Base-by-base conservation (phyloP, 2,329 filamentous ascomycete species). In the Calonectria naviculata region DNA sequence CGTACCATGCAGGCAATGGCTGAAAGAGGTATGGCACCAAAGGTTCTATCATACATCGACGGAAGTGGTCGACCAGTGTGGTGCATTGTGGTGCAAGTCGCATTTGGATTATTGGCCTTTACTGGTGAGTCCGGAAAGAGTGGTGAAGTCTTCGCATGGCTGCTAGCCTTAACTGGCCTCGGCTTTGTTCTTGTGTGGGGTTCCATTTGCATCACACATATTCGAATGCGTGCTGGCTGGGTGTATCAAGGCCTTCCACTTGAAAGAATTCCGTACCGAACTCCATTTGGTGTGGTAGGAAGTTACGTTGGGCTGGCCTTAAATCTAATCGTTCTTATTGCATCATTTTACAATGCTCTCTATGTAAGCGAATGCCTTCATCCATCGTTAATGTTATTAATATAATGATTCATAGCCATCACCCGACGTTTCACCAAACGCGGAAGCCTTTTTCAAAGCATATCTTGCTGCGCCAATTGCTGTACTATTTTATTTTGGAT, bases 201-300 rank as follows among this genome's bases (percentile, higher is more conserved):
- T 31, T 89, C 87, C 65, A 91, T 93, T 75, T 91, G 89, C 79
- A 80, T 91, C n/a, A 54, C 66, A 1, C 90, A 92, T 77, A 91
- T 92, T 78, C 89, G 90, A 36, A 92, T 92, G 87, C 89, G 91
- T 42, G 75, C 79, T 17, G 91, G 89, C 0, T 92, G 90, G 90
- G 9, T 21, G 12, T 78, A 84, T 8, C 89, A 91, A 72, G 93
- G 93, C 56, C 92, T 92, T 80, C 87, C 85, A 21, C 84, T 95
- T 29, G 86, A 91, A 69, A 93, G 97, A 77, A 88, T 98, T 13
- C 93, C 95, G 12, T 98, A 95, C 86, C 87, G 84, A 44, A 93
- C 93, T 0, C 93, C 96, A 80, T 89, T 93, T 5, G 95, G 95
- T 70, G 85, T 96, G 7, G 75, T 89, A 15, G 95, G 95, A 26